These are phyloP conservation scores for Wickerhamiella alocasiicola DNA, from an alignment of 805 yeast species.

Conservation along the genomic window DNA sequence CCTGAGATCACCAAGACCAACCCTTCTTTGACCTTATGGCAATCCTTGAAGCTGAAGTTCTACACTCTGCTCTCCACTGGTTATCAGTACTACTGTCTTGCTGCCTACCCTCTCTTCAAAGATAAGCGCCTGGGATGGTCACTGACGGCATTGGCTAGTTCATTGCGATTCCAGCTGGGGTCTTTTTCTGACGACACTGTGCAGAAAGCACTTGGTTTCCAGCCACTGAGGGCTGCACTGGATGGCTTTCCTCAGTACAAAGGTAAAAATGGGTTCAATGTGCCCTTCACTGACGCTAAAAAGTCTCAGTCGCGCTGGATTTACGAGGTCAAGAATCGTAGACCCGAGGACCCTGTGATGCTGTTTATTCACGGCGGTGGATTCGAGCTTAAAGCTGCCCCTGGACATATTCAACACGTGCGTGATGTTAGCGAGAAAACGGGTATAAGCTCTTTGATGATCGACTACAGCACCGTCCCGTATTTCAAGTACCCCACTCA, in stretches of 20 bases:
- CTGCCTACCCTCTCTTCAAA: background rate
- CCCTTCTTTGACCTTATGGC: background rate
- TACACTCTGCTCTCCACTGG: background rate
- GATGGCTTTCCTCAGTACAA: background rate
- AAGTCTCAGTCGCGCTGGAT: conserved; percentile 3
- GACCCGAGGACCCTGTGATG: conserved; percentile 6
- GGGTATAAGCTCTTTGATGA: background rate
- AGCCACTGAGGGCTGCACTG: background rate
- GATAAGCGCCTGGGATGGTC: background rate
- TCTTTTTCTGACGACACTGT: background rate
- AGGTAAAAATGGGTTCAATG: background rate
- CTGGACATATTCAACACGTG: background rate
- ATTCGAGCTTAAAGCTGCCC: background rate
- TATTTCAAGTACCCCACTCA: conserved; percentile 6
- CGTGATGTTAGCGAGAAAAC: background rate
- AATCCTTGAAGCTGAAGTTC: background rate
- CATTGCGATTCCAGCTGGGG: background rate
- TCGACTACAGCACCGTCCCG: conserved; percentile 4
- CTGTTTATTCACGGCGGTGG: conserved; percentile 8
- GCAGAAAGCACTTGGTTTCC: background rate
- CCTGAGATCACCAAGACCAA: background rate
- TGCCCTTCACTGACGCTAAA: background rate
- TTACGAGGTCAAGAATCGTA: conserved; percentile 2
- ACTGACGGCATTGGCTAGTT: background rate
- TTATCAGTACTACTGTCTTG: background rate